These are phyloP conservation scores for Ophiostoma quercus DNA, from an alignment of 2,329 filamentous ascomycete species.

Conservation along the genomic window DNA sequence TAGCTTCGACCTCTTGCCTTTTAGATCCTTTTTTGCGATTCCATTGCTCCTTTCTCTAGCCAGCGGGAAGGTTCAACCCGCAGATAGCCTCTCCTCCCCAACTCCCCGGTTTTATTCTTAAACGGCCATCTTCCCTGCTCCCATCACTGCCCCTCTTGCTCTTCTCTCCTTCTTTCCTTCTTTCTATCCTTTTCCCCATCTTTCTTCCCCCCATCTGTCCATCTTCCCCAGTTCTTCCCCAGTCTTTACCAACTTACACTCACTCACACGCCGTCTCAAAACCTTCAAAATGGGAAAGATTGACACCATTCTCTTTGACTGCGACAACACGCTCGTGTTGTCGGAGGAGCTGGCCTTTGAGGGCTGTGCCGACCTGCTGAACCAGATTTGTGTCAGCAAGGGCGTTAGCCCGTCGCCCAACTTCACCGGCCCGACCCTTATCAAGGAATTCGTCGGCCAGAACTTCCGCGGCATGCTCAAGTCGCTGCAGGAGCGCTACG, in stretches of 20 bases:
- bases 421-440: conserved; percentile 74
- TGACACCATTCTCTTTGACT: conserved; percentile 68
- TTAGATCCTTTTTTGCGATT: not conserved
- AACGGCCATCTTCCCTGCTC: not conserved
- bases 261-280: not conserved
- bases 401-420: conserved; percentile 47
- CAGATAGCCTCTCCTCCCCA: not conserved
- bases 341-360: conserved; percentile 89
- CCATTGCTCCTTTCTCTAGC: conserved; percentile 7
- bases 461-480: conserved; percentile 92
- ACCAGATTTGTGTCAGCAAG: conserved; percentile 69
- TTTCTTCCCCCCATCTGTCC: not conserved
- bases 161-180: not conserved
- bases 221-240: conserved; percentile 11
- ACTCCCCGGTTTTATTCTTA: conserved; percentile 5
- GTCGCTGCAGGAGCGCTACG: conserved; percentile 68
- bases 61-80: conserved; percentile 18
- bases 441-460: conserved; percentile 83
- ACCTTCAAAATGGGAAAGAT: conserved; percentile 43
- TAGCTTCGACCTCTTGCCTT: not conserved
- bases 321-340: conserved; percentile 88
- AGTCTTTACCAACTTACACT: not conserved
- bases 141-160: conserved; percentile 2
- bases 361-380: conserved; percentile 83
- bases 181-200: not conserved